These are phyloP conservation scores for Pholiota molesta DNA, from an alignment of 768 basidiomycete genomes.

Conservation along the genomic window DNA sequence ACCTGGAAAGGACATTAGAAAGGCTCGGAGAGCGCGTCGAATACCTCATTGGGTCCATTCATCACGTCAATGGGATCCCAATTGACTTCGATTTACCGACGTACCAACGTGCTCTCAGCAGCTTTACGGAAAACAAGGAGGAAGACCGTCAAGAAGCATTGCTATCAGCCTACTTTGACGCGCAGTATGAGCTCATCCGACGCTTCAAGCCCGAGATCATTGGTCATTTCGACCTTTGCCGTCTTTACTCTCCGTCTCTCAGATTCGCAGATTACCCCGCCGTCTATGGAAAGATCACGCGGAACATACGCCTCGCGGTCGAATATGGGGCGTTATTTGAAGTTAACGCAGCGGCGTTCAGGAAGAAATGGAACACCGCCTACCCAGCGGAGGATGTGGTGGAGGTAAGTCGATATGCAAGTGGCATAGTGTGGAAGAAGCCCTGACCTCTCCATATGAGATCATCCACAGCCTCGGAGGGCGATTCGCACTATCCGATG, in stretches of 20 bases:
- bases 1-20: conserved; percentile 55
- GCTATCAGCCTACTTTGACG: conserved; percentile 79
- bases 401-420: conserved; percentile 46
- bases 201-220: conserved; percentile 85
- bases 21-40: conserved; percentile 60
- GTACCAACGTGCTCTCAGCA: conserved; percentile 62
- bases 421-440: neutral
- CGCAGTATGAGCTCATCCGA: conserved; percentile 72
- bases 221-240: conserved; percentile 92
- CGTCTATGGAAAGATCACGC: conserved; percentile 65
- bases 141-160: conserved; percentile 45
- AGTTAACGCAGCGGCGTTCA: conserved; percentile 87
- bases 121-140: conserved; percentile 34
- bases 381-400: conserved; percentile 85
- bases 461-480: conserved; percentile 71
- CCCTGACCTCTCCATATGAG: conserved; percentile 40
- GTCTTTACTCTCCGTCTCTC: conserved; percentile 75
- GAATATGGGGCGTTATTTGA: conserved; percentile 92
- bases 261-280: conserved; percentile 55
- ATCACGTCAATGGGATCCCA: conserved; percentile 64
- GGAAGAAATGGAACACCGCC: conserved; percentile 86
- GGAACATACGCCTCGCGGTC: conserved; percentile 76
- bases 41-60: conserved; percentile 91
- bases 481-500: conserved; percentile 87
- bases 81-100: conserved; percentile 86